A percentile compares a stretch with the other conserved stretches of the same genome.
phyloP scores from a whole-genome alignment of 164 flowering plant genomes.

The Chimonanthus praecox region DNA sequence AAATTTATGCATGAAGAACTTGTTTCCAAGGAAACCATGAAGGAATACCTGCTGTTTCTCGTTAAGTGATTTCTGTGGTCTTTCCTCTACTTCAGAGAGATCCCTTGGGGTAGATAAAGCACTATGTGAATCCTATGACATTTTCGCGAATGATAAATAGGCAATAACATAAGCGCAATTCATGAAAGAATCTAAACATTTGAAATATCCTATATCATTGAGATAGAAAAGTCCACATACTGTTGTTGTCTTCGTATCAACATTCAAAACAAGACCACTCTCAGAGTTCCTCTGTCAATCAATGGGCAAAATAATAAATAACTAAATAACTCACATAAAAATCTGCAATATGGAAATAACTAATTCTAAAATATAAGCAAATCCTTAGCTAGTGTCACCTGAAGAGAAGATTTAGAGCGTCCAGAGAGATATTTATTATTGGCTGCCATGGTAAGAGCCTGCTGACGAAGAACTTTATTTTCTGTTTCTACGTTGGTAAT shows the following conservation, averaged over 20 bases:
- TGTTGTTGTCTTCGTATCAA: slow-evolving; percentile 39
- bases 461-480: slow-evolving; percentile 95
- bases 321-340: neutral
- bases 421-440: slow-evolving; percentile 66
- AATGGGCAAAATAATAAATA: slow-evolving; percentile 6
- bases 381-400: neutral
- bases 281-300: slow-evolving; percentile 54
- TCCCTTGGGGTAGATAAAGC: slow-evolving; percentile 52
- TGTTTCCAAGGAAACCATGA: slow-evolving; percentile 23
- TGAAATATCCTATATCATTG: neutral
- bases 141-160: neutral
- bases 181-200: neutral
- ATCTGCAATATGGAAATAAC: neutral
- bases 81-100: slow-evolving; percentile 71
- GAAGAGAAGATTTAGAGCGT: slow-evolving; percentile 64
- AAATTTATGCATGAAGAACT: slow-evolving; percentile 39
- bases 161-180: neutral
- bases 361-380: too few relatives aligned
- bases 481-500: slow-evolving; percentile 82
- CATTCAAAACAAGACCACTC: slow-evolving; percentile 35
- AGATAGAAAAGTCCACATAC: slow-evolving; percentile 30
- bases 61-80: slow-evolving; percentile 92
- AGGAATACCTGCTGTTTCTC: slow-evolving; percentile 91
- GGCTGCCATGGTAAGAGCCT: slow-evolving; percentile 88
- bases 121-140: slow-evolving; percentile 62